A percentile compares a stretch with the other conserved stretches of the same genome.
phyloP scores from a whole-genome alignment of 805 yeast species.

The Saccharomycopsis selenospora region DNA sequence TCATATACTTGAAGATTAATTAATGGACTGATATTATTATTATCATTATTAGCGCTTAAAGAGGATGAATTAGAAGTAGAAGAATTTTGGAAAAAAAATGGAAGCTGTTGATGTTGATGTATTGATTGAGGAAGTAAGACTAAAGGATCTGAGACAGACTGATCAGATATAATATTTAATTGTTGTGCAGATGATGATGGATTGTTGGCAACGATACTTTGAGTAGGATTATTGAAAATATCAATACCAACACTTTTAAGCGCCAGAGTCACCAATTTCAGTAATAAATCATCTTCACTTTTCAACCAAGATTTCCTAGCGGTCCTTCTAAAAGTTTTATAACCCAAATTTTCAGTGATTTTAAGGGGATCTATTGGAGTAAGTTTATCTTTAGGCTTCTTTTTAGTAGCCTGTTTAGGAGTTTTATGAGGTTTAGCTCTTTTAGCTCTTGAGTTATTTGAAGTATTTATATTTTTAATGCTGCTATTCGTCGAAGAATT shows the following conservation, averaged over 20 bases:
- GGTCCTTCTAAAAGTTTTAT: slow-evolving; percentile 60
- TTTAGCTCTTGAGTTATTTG: neutral
- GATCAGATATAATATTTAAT: neutral
- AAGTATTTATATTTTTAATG: no score
- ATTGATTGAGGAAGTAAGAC: neutral
- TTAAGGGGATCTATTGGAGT: slow-evolving; percentile 34
- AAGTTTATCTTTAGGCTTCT: slow-evolving; percentile 17
- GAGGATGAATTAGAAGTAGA: neutral
- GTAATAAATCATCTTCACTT: slow-evolving; percentile 60
- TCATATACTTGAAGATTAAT: neutral
- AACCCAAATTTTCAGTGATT: slow-evolving; percentile 66
- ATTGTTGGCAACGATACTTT: neutral
- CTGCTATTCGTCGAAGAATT: no score
- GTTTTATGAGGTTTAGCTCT: neutral
- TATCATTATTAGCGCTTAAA: neutral
- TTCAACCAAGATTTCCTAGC: slow-evolving; percentile 67
- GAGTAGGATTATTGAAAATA: neutral
- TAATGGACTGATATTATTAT: neutral
- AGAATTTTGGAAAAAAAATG: neutral
- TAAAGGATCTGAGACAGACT: neutral
- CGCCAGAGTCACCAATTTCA: slow-evolving; percentile 30
- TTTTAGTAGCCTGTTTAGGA: slow-evolving; percentile 1
- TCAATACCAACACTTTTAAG: neutral
- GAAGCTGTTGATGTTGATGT: neutral
- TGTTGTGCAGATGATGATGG: neutral